A percentile compares a stretch with the other conserved stretches of the same genome.
These are phyloP conservation scores for Agrocybe praecox DNA, from an alignment of 768 basidiomycete genomes.

Conservation along the genomic window DNA sequence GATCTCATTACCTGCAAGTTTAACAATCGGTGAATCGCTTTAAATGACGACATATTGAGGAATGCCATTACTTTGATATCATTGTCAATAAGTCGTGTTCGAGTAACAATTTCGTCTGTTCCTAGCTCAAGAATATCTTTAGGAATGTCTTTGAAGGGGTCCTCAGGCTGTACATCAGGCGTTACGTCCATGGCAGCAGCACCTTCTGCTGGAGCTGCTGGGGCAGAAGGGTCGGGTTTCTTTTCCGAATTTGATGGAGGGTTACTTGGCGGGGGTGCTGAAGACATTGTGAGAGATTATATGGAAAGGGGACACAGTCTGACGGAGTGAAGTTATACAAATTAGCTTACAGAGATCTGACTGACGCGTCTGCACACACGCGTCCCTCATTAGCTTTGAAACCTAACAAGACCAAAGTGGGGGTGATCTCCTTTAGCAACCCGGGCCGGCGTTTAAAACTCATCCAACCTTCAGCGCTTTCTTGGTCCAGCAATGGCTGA, in stretches of 20 bases:
- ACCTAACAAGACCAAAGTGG: slow-evolving; percentile 28
- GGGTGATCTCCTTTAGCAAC: neutral
- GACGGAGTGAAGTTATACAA: slow-evolving; percentile 6
- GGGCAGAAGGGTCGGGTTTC: slow-evolving; percentile 42
- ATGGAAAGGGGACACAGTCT: slow-evolving; percentile 13
- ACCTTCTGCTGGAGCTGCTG: slow-evolving; percentile 29
- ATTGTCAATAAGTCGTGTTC: slow-evolving; percentile 93
- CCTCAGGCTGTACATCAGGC: slow-evolving; percentile 69
- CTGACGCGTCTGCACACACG: slow-evolving; percentile 36
- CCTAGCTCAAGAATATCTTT: slow-evolving; percentile 77
- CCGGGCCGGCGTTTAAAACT: neutral
- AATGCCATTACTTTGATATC: slow-evolving; percentile 82
- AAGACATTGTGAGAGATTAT: slow-evolving; percentile 48
- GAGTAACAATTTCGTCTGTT: slow-evolving; percentile 87
- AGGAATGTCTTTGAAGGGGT: slow-evolving; percentile 91
- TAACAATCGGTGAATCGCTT: neutral
- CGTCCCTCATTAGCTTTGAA: slow-evolving; percentile 31
- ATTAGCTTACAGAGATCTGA: slow-evolving; percentile 9
- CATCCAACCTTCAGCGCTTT: neutral
- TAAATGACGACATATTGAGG: neutral
- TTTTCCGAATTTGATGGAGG: slow-evolving; percentile 56
- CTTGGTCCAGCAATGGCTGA: slow-evolving; percentile 38
- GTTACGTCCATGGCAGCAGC: slow-evolving; percentile 71
- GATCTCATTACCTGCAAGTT: slow-evolving; percentile 92
- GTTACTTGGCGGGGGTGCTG: slow-evolving; percentile 54